Evolutionary conservation across 352 stramenopile genomes (phyloP).

Genomic region (Blastocystis hominis): DNA sequence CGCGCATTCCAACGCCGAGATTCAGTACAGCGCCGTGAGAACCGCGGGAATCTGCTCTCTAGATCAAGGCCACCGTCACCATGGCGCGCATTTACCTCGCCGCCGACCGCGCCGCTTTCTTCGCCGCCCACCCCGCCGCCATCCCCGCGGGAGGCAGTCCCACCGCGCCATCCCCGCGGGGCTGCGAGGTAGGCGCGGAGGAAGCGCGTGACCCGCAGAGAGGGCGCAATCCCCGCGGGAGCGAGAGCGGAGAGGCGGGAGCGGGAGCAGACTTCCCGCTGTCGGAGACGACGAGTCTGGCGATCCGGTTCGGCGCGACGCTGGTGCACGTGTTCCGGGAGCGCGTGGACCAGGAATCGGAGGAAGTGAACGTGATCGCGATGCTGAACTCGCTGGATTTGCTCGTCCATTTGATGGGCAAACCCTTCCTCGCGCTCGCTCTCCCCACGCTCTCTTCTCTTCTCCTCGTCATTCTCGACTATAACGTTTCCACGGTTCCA

Average conservation of each 20-base stretch:
- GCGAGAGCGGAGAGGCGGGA: too few species aligned
- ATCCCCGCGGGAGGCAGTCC: neutral
- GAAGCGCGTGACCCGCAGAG: too few species aligned
- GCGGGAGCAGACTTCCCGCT: too few species aligned
- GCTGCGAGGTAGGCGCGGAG: too few species aligned
- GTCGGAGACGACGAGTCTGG: too few species aligned
- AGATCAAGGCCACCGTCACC: conserved; percentile 16
- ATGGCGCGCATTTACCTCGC: neutral
- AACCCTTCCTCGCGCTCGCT: neutral
- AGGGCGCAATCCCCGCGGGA: too few species aligned
- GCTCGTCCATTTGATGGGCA: neutral
- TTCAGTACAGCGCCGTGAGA: conserved; percentile 4
- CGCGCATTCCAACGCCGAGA: neutral
- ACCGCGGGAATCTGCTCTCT: neutral
- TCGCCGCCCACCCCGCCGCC: neutral
- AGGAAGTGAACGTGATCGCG: neutral
- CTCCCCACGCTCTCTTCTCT: neutral
- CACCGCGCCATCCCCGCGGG: neutral
- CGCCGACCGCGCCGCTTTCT: neutral
- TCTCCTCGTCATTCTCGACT: neutral
- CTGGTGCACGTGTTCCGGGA: neutral
- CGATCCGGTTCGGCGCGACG: too few species aligned
- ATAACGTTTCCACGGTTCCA: neutral
- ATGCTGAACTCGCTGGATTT: conserved; percentile 13
- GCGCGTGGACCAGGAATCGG: neutral